Evolutionary conservation across 2,329 filamentous ascomycete genomes (phyloP), one percentile per base, ranked within the genome.

Genomic region (Ophiocordyceps camponoti-saundersi): DNA sequence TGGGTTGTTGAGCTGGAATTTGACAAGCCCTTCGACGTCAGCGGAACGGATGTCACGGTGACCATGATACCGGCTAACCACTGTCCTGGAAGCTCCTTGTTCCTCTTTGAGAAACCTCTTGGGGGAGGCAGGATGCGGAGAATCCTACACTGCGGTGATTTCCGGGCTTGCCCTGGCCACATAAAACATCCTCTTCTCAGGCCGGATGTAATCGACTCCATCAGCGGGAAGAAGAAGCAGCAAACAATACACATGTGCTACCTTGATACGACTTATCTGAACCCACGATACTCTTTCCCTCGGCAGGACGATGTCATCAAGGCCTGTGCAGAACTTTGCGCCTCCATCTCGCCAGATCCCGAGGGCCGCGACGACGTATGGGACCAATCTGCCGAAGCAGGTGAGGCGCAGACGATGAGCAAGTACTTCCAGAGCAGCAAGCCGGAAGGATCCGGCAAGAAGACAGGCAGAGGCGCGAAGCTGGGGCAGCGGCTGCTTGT

Each of bases 41-140:
- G 87, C 0, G 80, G 77, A 10, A 95, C 88, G 0, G 76, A 88
- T 2, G 89, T 88, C 6, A 76, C 73, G 11, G 88, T 96, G 40
- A 95, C 87, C 2, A 95, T 96, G 87, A 87, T 98, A 30, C 80
- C 86, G 2, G 92, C 92, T 13, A 98, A 98, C 55, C 92, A 98
- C 59, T 98, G 92, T 55, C 92, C 92, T 0, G 92, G 92, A 0
- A 95, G 88, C 56, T 94, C 90, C 0, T 65, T 98, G 1, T 98
- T 93, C 56, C 70, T 98, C 1, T 96, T 95, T 53, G 84, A 95
- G 59, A 95, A 95, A 60, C 65, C 66, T 0, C 65, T 82, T 13
- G 76, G 76, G 2, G 79, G 75, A 53, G 75, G 79, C 2, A 79
- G 75, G 45, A 61, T 75, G 3, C 88, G 94, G 53, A 78, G 92